A percentile compares a stretch with the other conserved stretches of the same genome.
Conservation (phyloP, 2,329 filamentous ascomycete species). For the Pseudogymnoascus sp. region DNA sequence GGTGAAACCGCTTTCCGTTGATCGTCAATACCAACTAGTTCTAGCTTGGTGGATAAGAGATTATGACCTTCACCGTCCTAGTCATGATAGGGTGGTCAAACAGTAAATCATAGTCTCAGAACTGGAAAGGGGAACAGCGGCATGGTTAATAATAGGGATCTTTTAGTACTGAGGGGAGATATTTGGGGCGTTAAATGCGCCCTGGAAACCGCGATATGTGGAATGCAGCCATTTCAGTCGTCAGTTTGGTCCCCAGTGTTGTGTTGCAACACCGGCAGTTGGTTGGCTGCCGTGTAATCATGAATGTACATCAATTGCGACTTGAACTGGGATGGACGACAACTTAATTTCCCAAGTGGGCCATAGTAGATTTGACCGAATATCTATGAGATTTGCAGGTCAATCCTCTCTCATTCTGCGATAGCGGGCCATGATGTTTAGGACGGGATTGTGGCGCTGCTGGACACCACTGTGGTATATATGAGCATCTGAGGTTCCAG, state of each 20-base stretch:
- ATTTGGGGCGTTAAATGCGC: neutral
- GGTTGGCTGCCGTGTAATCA: neutral
- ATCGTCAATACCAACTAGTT: neutral
- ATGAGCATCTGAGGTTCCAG: conserved; percentile 1
- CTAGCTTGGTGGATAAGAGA: neutral
- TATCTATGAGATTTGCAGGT: neutral
- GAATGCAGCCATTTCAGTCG: neutral
- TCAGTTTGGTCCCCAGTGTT: neutral
- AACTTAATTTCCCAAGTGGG: conserved; percentile 9
- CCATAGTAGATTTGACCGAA: conserved; percentile 2
- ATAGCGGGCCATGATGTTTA: conserved; percentile 2
- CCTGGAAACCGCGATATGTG: neutral
- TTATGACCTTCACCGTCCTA: conserved; percentile 1
- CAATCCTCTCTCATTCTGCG: neutral
- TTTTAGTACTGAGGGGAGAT: neutral
- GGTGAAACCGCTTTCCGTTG: conserved; percentile 1
- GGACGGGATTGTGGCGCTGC: conserved; percentile 8
- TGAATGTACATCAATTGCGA: neutral
- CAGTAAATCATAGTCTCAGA: neutral
- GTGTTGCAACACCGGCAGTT: neutral
- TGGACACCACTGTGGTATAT: conserved; percentile 5
- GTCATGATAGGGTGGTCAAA: neutral
- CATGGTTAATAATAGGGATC: neutral
- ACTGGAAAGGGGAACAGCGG: neutral
- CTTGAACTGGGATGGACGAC: conserved; percentile 14